phyloP scores from a whole-genome alignment of 176 grass and related monocot species.

The Tillandsia leiboldiana region DNA sequence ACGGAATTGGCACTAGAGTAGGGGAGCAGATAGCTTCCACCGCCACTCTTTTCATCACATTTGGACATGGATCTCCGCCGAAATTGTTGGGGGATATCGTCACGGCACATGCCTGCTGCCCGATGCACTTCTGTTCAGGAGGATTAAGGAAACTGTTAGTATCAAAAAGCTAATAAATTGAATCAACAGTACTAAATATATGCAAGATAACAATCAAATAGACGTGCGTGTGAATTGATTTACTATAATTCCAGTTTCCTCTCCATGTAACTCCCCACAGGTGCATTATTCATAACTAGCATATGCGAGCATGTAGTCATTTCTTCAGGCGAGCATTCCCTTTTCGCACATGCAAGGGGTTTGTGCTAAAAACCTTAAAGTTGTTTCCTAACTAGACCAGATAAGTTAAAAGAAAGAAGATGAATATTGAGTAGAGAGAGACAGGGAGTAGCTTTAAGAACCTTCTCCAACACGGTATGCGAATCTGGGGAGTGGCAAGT shows the following conservation, averaged over 20 bases:
- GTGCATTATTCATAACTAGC: neutral
- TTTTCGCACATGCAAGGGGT: too few relatives aligned
- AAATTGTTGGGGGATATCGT: slow-evolving; percentile 61
- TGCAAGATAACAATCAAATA: neutral
- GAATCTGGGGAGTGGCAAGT: slow-evolving; percentile 69
- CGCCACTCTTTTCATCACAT: slow-evolving; percentile 66
- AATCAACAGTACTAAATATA: neutral
- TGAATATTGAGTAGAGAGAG: neutral
- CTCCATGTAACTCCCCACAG: neutral
- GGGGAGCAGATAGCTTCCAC: slow-evolving; percentile 67
- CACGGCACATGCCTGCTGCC: slow-evolving; percentile 54
- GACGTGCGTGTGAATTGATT: neutral
- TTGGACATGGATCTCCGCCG: slow-evolving; percentile 54
- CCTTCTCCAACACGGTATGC: slow-evolving; percentile 66
- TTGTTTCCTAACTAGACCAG: neutral
- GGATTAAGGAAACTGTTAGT: neutral
- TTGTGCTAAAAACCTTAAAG: too few relatives aligned
- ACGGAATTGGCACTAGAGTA: slow-evolving; percentile 20
- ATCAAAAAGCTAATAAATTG: neutral
- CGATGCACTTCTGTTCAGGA: slow-evolving; percentile 72
- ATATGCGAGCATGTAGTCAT: neutral
- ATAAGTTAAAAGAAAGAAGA: neutral
- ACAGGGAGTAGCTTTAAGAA: slow-evolving; percentile 8
- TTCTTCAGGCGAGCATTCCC: too few relatives aligned
- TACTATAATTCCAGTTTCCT: neutral